Evolutionary conservation across 148 eudicot species (phyloP), one percentile per base, ranked within the genome.

Genomic region (Rhododendron simsii): DNA sequence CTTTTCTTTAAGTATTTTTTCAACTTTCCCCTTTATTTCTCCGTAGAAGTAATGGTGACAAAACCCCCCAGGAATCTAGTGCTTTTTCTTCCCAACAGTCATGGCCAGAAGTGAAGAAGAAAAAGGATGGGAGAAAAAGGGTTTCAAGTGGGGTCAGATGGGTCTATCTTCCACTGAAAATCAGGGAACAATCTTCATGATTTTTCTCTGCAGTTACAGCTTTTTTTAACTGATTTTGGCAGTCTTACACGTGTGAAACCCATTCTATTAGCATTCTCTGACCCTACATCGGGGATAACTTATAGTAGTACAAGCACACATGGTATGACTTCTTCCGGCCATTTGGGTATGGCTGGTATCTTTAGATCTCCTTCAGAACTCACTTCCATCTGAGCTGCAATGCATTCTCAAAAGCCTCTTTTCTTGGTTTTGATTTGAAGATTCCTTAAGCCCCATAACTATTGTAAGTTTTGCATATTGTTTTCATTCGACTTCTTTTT

Each of bases 181-280:
- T 91, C 90, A 88, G 95, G 92, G 79, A 75, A 61, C 69, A 39
- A 12, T 65, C 80, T 84, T 74, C 86, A 69, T 87, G 82, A 80
- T 48, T 83, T 63, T 79, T 78, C 81, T 87, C 81, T 85, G 87
- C 80, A 85, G 88, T 83, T 87, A 84, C 85, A 87, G 73, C 67
- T 65, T 55, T 87, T 90, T 92, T 86, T 86, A 91, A 92, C 94
- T 86, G 89, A 88, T 85, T 90, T 88, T 89, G 91, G 90, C 93
- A 87, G 91, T 26, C 44, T 83, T 81, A 81, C 89, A 91, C 90
- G 87, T 88, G 91, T 87, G 84, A 90, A 88, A 85, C 75, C 47
- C 87, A 91, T 85, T 86, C 83, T 89, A 80, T 82, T 90, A 84
- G 47, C 91, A 85, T 81, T 91, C 90, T 86, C 83, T 87, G 87